Evolutionary conservation across 495 filamentous ascomycete species (phyloP), one percentile per base, ranked within the genome.

Genomic region (Annulohypoxylon stygium): DNA sequence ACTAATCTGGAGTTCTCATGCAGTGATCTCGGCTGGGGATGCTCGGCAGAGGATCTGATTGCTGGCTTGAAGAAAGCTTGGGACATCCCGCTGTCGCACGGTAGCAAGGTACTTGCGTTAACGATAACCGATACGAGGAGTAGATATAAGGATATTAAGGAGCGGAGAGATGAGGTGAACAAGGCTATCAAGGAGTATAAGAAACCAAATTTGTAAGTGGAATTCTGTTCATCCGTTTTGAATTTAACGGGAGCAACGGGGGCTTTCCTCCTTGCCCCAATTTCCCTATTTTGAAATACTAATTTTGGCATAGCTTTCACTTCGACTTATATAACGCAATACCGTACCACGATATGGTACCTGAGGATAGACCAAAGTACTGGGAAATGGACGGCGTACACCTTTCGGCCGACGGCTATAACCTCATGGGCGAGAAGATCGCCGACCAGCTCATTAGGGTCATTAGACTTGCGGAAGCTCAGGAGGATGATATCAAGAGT

Each of bases 321-420:
- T 87, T 86, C 75, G 89, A 92, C 73, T 77, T 92, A 18, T 74
- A 82, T 61, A 73, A 69, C 0, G 79, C 78, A n/a, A 74, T 91
- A 0, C 86, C 87, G 0, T 90, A 86, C 72, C 85, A 83, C 61
- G 60, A 65, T n/a, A 81, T 90, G 76, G 62, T 76, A 2, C 70
- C 80, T 8, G 60, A 78, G 5, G 84, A 86, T 65, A 74, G 82
- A 16, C 59, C 81, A 3, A 78, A 77, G 43, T 85, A 88, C 60
- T 90, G 88, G 85, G 85, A 89, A 71, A 63, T 54, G 66, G 90
- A 92, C 81, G 85, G 84, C 14, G 63, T 91, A 25, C 90, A 92
- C 78, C 81, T 91, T 50, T 89, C 84, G 6, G 76, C 83, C 2
- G 80, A 76, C 23, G 90, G 90, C 11, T 91, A 92, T 80, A 82